Evolutionary conservation across 2,329 filamentous ascomycete genomes (phyloP).

Genomic region (Epichloe coenophiala): DNA sequence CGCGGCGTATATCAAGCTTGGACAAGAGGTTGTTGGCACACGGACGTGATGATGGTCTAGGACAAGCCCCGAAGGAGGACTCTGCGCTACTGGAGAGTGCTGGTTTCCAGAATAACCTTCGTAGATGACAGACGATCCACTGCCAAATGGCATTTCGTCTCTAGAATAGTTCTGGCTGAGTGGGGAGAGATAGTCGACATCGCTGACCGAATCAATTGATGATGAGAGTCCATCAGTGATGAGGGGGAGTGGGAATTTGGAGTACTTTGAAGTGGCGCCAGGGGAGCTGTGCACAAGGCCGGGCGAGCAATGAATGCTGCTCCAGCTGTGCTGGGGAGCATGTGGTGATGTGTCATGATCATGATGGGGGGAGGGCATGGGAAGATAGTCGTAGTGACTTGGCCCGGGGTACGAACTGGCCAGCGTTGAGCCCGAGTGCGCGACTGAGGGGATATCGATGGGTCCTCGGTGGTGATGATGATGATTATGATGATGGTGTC

Average conservation of each 20-base stretch:
- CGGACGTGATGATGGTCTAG: conserved; percentile 34
- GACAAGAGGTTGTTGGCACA: conserved; percentile 45
- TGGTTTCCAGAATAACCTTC: conserved; percentile 38
- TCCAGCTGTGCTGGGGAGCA: conserved; percentile 30
- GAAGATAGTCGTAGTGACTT: conserved; percentile 34
- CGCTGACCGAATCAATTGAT: conserved; percentile 46
- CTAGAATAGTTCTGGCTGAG: conserved; percentile 42
- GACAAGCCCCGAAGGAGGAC: conserved; percentile 40
- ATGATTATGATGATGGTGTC: conserved; percentile 5
- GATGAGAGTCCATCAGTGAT: conserved; percentile 37
- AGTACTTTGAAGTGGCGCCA: conserved; percentile 25
- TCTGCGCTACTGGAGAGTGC: conserved; percentile 40
- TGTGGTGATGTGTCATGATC: conserved; percentile 28
- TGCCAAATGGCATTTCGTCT: conserved; percentile 42
- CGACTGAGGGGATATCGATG: conserved; percentile 22
- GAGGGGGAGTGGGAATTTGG: conserved; percentile 31
- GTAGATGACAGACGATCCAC: conserved; percentile 44
- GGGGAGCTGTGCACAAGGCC: conserved; percentile 20
- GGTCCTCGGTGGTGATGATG: conserved; percentile 12
- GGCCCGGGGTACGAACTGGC: conserved; percentile 23
- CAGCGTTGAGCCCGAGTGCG: conserved; percentile 28
- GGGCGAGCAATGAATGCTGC: conserved; percentile 32
- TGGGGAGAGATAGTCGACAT: conserved; percentile 49
- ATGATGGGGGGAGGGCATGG: conserved; percentile 26
- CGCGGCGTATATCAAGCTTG: conserved; percentile 46